A percentile compares a stretch with the other conserved stretches of the same genome.
Conservation (phyloP, 257 asterid species). For the Anisodus acutangulus region DNA sequence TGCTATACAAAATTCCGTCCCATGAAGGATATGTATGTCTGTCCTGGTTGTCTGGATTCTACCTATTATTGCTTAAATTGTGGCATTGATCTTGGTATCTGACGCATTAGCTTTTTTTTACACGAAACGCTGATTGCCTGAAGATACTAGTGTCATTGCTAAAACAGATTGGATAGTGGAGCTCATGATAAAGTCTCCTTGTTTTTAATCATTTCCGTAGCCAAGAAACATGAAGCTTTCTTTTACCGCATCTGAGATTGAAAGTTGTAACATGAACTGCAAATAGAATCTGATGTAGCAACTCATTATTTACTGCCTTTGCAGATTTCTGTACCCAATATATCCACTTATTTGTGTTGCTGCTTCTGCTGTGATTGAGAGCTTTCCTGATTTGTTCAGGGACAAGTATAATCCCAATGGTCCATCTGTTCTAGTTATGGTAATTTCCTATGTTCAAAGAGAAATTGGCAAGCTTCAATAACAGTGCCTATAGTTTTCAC, state of each 20-base stretch:
- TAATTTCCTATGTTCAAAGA: slow-evolving; percentile 40
- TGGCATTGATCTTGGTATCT: neutral
- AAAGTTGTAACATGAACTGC: slow-evolving; percentile 28
- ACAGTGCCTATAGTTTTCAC: neutral
- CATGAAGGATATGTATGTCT: neutral
- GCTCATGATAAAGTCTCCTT: neutral
- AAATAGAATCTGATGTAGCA: slow-evolving; percentile 34
- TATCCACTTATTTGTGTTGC: slow-evolving; percentile 98
- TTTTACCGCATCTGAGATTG: slow-evolving; percentile 20
- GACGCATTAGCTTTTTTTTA: neutral
- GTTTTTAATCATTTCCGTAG: neutral
- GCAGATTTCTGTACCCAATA: slow-evolving; percentile 96
- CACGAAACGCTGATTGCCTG: neutral
- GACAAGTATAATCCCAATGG: slow-evolving; percentile 67
- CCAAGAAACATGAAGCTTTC: slow-evolving; percentile 11
- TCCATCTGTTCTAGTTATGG: slow-evolving; percentile 63
- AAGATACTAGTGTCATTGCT: slow-evolving; percentile 20
- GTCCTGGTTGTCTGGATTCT: neutral
- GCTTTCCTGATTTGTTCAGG: slow-evolving; percentile 87
- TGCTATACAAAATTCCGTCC: neutral
- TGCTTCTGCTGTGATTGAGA: slow-evolving; percentile 96
- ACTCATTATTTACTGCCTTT: slow-evolving; percentile 38
- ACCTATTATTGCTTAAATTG: neutral
- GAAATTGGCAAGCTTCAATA: slow-evolving; percentile 1
- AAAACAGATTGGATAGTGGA: neutral